A percentile compares a stretch with the other conserved stretches of the same genome.
Conservation (phyloP, 1,139 yeast species). For the Diutina ranongensis region DNA sequence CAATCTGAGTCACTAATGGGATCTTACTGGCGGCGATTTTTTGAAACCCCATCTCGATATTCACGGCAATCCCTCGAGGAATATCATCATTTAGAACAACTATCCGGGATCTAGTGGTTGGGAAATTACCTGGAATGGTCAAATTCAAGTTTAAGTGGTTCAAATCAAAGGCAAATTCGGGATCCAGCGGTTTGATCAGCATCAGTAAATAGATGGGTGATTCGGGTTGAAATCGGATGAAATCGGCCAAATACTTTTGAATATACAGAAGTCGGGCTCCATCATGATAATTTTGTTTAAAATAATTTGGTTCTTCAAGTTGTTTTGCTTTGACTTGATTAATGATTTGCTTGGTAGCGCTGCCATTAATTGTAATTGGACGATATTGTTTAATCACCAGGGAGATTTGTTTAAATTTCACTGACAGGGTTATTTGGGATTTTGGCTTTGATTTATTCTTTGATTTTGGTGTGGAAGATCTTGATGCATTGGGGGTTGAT, state of each 20-base stretch:
- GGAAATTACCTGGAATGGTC: slow-evolving; percentile 46
- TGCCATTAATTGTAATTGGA: slow-evolving; percentile 11
- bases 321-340: slow-evolving; percentile 7
- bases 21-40: slow-evolving; percentile 37
- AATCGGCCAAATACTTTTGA: background rate
- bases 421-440: background rate
- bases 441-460: too few species aligned
- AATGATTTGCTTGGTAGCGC: slow-evolving; percentile 9
- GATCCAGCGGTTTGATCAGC: slow-evolving; percentile 48
- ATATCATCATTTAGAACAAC: slow-evolving; percentile 54
- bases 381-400: slow-evolving; percentile 9
- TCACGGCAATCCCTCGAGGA: slow-evolving; percentile 60
- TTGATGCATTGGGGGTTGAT: too few species aligned
- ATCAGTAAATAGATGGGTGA: slow-evolving; percentile 23
- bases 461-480: background rate
- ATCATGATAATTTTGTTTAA: slow-evolving; percentile 7
- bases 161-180: slow-evolving; percentile 63
- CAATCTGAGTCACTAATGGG: slow-evolving; percentile 36
- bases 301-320: slow-evolving; percentile 5
- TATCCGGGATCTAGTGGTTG: slow-evolving; percentile 25
- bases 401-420: slow-evolving; percentile 7
- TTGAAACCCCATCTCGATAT: slow-evolving; percentile 54
- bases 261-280: slow-evolving; percentile 7
- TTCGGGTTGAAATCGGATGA: slow-evolving; percentile 8
- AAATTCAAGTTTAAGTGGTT: slow-evolving; percentile 38